A percentile compares a stretch with the other conserved stretches of the same genome.
Evolutionary conservation across 805 yeast genomes (phyloP).

Genomic region (Kuraishia piskuri): DNA sequence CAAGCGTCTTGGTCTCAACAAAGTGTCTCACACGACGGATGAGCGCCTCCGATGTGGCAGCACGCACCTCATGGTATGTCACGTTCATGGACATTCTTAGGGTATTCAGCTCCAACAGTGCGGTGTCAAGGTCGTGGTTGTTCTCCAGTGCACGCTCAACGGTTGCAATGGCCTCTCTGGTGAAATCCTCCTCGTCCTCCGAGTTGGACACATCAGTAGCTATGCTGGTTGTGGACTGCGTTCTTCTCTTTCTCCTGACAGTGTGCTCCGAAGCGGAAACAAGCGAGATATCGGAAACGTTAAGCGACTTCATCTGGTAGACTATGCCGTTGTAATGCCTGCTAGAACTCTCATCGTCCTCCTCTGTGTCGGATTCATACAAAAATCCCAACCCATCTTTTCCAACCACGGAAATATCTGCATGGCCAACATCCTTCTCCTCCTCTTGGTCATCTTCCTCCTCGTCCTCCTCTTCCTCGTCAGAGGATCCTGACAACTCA

Average conservation of each 20-base stretch:
- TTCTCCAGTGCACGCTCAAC: slow-evolving; percentile 87
- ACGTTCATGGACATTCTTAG: slow-evolving; percentile 97
- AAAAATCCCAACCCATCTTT: slow-evolving; percentile 41
- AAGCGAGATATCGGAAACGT: slow-evolving; percentile 45
- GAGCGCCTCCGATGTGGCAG: slow-evolving; percentile 70
- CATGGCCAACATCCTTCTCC: slow-evolving; percentile 16
- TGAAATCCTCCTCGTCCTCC: slow-evolving; percentile 64
- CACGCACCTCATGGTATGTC: slow-evolving; percentile 84
- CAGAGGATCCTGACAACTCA: slow-evolving; percentile 18
- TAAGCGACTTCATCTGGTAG: slow-evolving; percentile 33
- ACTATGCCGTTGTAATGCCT: slow-evolving; percentile 31
- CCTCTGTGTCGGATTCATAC: slow-evolving; percentile 33
- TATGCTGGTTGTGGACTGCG: slow-evolving; percentile 25
- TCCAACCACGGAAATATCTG: slow-evolving; percentile 31
- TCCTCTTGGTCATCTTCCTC: slow-evolving; percentile 15
- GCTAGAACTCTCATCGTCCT: slow-evolving; percentile 16
- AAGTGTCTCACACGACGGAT: slow-evolving; percentile 62
- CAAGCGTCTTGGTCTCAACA: slow-evolving; percentile 68
- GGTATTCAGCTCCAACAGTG: slow-evolving; percentile 85
- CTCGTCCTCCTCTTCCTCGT: slow-evolving; percentile 15
- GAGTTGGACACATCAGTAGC: slow-evolving; percentile 30
- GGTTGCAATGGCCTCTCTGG: slow-evolving; percentile 87
- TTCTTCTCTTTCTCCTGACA: slow-evolving; percentile 27
- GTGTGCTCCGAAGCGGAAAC: slow-evolving; percentile 27
- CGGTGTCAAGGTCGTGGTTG: slow-evolving; percentile 90